Percentiles rank a stretch among this genome's conserved stretches.
Conservation (phyloP, 345 rosid species). For the Raphanus sativus region DNA sequence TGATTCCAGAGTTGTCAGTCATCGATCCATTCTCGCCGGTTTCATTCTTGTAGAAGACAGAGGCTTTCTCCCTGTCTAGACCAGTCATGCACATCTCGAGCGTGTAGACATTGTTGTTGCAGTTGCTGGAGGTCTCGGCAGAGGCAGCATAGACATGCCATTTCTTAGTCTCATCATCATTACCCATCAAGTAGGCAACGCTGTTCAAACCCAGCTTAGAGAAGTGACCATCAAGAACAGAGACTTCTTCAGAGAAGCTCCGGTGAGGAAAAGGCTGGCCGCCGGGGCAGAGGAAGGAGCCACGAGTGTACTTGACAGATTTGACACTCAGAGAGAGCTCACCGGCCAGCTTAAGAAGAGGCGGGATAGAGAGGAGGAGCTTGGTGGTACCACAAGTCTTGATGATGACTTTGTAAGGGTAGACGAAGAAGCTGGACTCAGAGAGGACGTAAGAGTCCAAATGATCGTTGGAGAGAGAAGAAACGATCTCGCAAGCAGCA, state of each 20-base stretch:
- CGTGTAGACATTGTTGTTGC: conserved; percentile 49
- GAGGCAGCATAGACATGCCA: conserved; percentile 96
- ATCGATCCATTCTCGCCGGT: conserved; percentile 51
- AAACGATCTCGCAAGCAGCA: conserved; percentile 92
- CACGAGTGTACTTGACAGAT: conserved; percentile 84
- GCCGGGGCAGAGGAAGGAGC: conserved; percentile 83
- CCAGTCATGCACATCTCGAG: conserved; percentile 98
- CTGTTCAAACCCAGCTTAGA: conserved; percentile 57
- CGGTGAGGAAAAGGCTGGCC: conserved; percentile 91
- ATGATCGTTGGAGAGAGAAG: conserved; percentile 69
- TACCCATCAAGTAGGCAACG: conserved; percentile 77
- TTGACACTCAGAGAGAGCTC: conserved; percentile 56
- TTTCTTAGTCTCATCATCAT: conserved; percentile 52
- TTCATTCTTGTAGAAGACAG: conserved; percentile 66
- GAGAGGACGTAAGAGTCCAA: conserved; percentile 94
- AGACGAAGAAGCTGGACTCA: conserved; percentile 95
- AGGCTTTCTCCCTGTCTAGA: conserved; percentile 64
- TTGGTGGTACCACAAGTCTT: conserved; percentile 98
- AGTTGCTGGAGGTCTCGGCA: conserved; percentile 29
- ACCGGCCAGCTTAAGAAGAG: conserved; percentile 75
- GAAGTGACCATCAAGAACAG: conserved; percentile 68
- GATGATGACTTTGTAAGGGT: conserved; percentile 84
- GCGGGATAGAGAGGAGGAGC: conserved; percentile 83
- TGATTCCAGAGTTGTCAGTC: conserved; percentile 80
- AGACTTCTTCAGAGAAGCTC: conserved; percentile 84